Conservation (phyloP, 306 rosid genomes). For the Oemleria cerasiformis region DNA sequence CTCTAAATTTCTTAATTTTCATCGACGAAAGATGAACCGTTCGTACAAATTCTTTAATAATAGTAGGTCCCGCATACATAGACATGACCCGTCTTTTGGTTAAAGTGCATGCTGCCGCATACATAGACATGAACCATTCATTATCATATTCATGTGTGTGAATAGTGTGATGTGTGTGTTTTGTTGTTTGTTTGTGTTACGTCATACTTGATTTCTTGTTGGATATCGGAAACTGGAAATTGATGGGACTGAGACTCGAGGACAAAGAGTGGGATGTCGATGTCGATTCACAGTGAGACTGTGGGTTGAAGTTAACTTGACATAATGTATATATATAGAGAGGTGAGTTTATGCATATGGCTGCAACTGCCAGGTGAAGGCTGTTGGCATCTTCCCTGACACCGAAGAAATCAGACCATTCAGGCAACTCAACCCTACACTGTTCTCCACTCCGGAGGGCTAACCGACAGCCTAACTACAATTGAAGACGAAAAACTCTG, state of each 20-base stretch:
- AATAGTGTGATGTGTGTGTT: not conserved
- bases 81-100: not conserved
- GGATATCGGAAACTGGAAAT: not conserved
- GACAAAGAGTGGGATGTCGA: not conserved
- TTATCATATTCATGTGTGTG: not conserved
- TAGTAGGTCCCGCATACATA: no score
- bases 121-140: no score
- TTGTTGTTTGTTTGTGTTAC: not conserved
- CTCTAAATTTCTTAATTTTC: no score
- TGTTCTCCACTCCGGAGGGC: not conserved
- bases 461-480: not conserved
- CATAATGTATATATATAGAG: not conserved
- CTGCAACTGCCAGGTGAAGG: not conserved
- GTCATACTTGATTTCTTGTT: not conserved
- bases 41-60: no score
- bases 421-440: not conserved
- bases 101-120: not conserved
- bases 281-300: not conserved
- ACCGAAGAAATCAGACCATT: not conserved
- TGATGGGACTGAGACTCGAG: not conserved
- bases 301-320: not conserved
- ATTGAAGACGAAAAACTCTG: not conserved
- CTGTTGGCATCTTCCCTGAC: conserved; percentile 6
- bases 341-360: not conserved
- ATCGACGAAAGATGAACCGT: no score